Evolutionary conservation across 2,329 filamentous ascomycete genomes (phyloP), one percentile per base, ranked within the genome.

Genomic region (Aureobasidium subglaciale): DNA sequence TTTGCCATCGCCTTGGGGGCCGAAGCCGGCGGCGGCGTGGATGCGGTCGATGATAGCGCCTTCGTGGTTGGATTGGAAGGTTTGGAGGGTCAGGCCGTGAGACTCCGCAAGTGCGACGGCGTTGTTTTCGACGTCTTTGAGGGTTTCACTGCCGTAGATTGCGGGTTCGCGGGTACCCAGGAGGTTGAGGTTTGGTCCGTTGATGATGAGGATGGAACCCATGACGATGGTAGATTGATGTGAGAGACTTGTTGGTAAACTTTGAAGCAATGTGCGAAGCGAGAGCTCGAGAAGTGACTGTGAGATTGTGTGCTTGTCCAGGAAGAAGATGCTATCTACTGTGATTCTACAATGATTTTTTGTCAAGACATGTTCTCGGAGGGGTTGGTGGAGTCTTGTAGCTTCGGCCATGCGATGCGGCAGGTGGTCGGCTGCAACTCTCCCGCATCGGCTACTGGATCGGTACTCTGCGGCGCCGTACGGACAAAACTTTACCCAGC

Each of bases 161-260:
- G 82, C 73, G 15, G 87, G 87, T 68, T 92, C 87, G 20, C 88
- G 79, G 11, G 81, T 85, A 32, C 87, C 87, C 27, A 91, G 79
- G 48, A 91, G 83, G 72, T 90, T 90, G 63, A 91, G 84, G 69
- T 91, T 91, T 29, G 87, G 86, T n/a, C 87, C 87, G 70, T 90
- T 90, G 74, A 90, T 83, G 61, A 90, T 76, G 62, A 90, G 83
- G 65, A 90, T 83, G 41, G 65, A 70, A 60, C 70, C 71, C 54
- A 56, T 56, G n/a, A 20, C 27, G 22, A 13, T 24, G 13, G 5
- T 20, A 8, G 3, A 3, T 45, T 9, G 10, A 45, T 22, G 9
- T n/a, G 18, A 10, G 4, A 8, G 42, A 13, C 8, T 18, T 43
- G 24, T n/a, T 18, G 11, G 29, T 30, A 11, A 25, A n/a, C 15